Base-by-base conservation (phyloP, 352 stramenopile genomes). In the Globisporangium cederbergense region DNA sequence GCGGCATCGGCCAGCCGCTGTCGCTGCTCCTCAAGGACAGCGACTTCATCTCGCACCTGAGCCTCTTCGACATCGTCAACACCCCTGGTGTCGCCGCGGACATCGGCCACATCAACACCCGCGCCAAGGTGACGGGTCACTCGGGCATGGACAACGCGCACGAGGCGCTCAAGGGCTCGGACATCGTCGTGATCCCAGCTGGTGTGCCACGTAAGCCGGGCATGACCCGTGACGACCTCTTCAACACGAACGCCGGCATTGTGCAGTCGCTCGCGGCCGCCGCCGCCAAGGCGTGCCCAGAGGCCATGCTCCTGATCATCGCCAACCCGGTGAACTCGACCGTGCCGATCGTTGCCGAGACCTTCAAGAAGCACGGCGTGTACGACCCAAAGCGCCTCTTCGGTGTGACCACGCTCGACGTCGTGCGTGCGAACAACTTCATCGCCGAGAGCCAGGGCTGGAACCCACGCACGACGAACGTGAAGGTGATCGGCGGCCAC, bases 241-340 rank as follows among this genome's bases (percentile, higher is more conserved):
- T 98, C 87, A 97, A 97, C 80, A 98, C 74, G 57, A 98, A 98
- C 81, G 96, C 96, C 22, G 77, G 86, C 54, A 99, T 99, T 67
- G 97, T 99, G 22, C 88, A 98, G 79, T 92, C 80, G 55, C 88
- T 99, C 58, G 97, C 98, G 7, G 81, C 96, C 50, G 93, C 89
- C 18, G 97, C 92, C 61, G 97, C 96, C 54, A 83, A 98, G 76
- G 88, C 91, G 77, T 99, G 97, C 83, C 98, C 98, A 10, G 83
- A 99, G 61, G 98, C 97, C 47, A 94, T 93, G 77, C 83, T 98
- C 60, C 76, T 98, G 51, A 98, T 99, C 77, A 99, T 99, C 75
- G 97, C 90, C 67, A 99, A 99, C 86, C 98, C 98, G 8, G 97
- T 99, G 69, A 99, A 99, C 87, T 99, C 93, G 50, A 99, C 97